These are phyloP conservation scores for Aspergillus transmontanensis DNA, from an alignment of 2,329 filamentous ascomycete species.

Conservation along the genomic window DNA sequence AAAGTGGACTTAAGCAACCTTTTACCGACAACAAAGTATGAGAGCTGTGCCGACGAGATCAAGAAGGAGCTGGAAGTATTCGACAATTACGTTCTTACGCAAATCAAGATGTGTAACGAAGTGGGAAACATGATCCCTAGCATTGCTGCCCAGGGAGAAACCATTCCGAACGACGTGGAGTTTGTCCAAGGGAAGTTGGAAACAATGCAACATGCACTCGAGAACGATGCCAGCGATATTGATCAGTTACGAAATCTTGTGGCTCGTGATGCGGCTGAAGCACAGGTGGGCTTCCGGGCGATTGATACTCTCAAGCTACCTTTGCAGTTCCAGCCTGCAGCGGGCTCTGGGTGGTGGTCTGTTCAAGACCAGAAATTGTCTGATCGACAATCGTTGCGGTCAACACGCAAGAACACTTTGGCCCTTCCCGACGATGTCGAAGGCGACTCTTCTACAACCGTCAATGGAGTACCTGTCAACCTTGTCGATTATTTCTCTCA, in stretches of 20 bases:
- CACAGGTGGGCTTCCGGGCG: slow-evolving; percentile 70
- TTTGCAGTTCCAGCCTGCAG: slow-evolving; percentile 59
- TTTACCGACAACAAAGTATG: slow-evolving; percentile 85
- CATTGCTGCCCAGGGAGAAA: slow-evolving; percentile 65
- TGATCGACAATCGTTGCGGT: slow-evolving; percentile 41
- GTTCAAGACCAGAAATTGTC: slow-evolving; percentile 42
- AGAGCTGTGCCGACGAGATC: slow-evolving; percentile 80
- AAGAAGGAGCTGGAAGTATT: slow-evolving; percentile 76
- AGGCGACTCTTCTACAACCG: slow-evolving; percentile 41
- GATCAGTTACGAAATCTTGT: slow-evolving; percentile 58
- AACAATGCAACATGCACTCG: slow-evolving; percentile 63
- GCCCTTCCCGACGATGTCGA: slow-evolving; percentile 51
- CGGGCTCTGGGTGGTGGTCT: slow-evolving; percentile 44
- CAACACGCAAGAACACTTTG: slow-evolving; percentile 46
- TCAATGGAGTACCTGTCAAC: slow-evolving; percentile 59
- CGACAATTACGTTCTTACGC: slow-evolving; percentile 77
- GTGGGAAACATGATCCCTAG: slow-evolving; percentile 71
- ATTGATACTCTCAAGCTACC: slow-evolving; percentile 76
- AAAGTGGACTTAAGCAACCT: slow-evolving; percentile 78
- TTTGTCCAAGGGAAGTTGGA: slow-evolving; percentile 64
- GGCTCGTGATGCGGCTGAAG: slow-evolving; percentile 69
- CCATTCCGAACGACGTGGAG: slow-evolving; percentile 66
- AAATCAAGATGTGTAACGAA: slow-evolving; percentile 72
- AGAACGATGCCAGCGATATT: slow-evolving; percentile 65
- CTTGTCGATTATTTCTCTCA: slow-evolving; percentile 66